Percentiles rank a stretch among this genome's conserved stretches.
These are phyloP conservation scores for Selaginella tamariscina DNA, from an alignment of 75 land plant genomes.

Conservation along the genomic window DNA sequence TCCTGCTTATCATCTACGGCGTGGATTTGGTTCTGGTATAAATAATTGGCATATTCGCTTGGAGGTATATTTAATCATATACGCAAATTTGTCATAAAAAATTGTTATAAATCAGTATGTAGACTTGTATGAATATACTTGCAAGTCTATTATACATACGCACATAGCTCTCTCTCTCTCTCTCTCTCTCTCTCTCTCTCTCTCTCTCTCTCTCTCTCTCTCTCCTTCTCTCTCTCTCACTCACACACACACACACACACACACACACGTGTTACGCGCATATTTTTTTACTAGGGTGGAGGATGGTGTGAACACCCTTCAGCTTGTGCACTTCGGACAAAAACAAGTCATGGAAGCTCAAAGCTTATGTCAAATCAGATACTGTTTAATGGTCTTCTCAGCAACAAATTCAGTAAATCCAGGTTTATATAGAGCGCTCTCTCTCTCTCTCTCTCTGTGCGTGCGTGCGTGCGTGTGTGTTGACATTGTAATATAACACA, in stretches of 20 bases:
- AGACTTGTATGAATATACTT: too few species aligned
- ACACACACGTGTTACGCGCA: too few species aligned
- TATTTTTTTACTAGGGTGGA: constrained; percentile 94
- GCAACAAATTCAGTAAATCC: constrained; percentile 70
- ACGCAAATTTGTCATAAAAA: too few species aligned
- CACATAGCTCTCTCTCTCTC: too few species aligned
- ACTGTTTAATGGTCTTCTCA: constrained; percentile 62
- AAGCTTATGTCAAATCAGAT: constrained; percentile 43
- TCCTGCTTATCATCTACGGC: background rate
- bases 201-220: too few species aligned
- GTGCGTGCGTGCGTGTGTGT: too few species aligned
- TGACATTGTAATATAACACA: too few species aligned
- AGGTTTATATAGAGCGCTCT: constrained; percentile 26
- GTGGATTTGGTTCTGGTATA: background rate
- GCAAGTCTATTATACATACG: too few species aligned
- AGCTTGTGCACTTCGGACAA: constrained; percentile 46
- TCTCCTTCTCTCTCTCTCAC: too few species aligned
- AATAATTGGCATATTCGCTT: background rate
- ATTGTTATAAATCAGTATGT: too few species aligned
- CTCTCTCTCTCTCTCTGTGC: background rate
- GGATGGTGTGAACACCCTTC: constrained; percentile 70
- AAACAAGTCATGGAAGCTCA: constrained; percentile 62
- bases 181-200: too few species aligned
- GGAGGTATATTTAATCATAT: background rate
- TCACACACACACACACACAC: too few species aligned